Conservation (phyloP, 1,139 yeast species). For the Arxiozyma slooffiae region DNA sequence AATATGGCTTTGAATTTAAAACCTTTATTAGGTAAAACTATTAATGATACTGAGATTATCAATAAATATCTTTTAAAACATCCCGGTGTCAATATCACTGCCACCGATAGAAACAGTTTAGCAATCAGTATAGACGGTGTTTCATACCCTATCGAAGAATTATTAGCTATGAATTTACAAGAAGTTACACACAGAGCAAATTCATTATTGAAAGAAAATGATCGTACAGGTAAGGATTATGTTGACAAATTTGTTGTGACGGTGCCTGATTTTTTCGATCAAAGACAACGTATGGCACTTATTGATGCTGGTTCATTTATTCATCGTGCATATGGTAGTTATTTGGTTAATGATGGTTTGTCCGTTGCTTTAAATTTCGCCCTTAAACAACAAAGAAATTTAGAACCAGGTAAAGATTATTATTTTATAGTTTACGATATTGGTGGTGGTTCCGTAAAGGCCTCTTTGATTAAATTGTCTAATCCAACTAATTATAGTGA, state of each 20-base stretch:
- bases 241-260: conserved; percentile 43
- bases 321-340: conserved; percentile 40
- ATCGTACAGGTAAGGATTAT: conserved; percentile 46
- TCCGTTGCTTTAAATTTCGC: conserved; percentile 80
- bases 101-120: conserved; percentile 44
- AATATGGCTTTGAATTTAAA: conserved; percentile 61
- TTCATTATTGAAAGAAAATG: conserved; percentile 36
- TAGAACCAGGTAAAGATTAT: conserved; percentile 39
- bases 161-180: conserved; percentile 70
- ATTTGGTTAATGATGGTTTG: conserved; percentile 78
- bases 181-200: conserved; percentile 61
- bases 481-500: conserved; percentile 36
- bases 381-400: conserved; percentile 28
- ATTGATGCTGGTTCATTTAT: conserved; percentile 48
- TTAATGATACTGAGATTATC: conserved; percentile 40
- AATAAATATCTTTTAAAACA: conserved; percentile 42
- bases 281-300: conserved; percentile 60
- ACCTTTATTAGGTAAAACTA: conserved; percentile 55
- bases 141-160: conserved; percentile 60
- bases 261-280: conserved; percentile 63
- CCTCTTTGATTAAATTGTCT: conserved; percentile 63
- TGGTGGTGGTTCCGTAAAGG: conserved; percentile 89
- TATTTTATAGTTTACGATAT: conserved; percentile 73
- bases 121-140: conserved; percentile 45
- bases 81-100: conserved; percentile 50